Base-by-base conservation (phyloP, 306 rosid genomes). In the Rosa lucieae region DNA sequence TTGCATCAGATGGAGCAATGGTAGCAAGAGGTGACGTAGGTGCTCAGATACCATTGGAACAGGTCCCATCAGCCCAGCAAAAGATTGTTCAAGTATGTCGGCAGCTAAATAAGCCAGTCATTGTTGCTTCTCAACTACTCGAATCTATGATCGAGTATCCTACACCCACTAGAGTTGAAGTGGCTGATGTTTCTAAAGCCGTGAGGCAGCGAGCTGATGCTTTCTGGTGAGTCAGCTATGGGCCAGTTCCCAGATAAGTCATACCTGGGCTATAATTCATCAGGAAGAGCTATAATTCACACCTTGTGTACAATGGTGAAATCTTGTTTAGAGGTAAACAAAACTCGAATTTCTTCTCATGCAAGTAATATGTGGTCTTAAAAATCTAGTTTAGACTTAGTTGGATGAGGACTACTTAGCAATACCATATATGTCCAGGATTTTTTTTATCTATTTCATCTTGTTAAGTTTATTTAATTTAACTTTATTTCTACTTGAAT, bases 191-290 rank as follows among this genome's bases (percentile, higher is more conserved):
- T 82, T 96, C 99, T 71, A 98, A 96, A 88, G 99, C 98, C 44
- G 99, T 96, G 55, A 88, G 99, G 91, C 99, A 96, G 85, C 90
- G 98, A 10, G 90, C 99, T 59, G 99, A 96, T 96, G 99, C 99
- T 96, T 67, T 96, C 99, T 67, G 99, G 99, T 73, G 99, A 96
- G 84, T 96, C 99, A 43, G 99, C 99, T 75, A 96, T 96, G 99
- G 99, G 99, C 81, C 99, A 93, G 89, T 96, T 48, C 87, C 99
- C 99, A 6, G 98, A 93, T 10, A 96, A 96, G 89, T 97, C 99
- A 81, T 85, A 90, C 26, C 26, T 23, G 26, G 26, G 26, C 26
- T 23, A 23, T 23, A 23, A 23, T 23, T 26, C 29, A 26, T 26
- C 29, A 26, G 29, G 29, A 26, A 26, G 29, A 26, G 29, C 29